Percentiles rank a stretch among this genome's conserved stretches.
phyloP scores from a whole-genome alignment of 352 stramenopile genomes.

The Pythium myriotylum region DNA sequence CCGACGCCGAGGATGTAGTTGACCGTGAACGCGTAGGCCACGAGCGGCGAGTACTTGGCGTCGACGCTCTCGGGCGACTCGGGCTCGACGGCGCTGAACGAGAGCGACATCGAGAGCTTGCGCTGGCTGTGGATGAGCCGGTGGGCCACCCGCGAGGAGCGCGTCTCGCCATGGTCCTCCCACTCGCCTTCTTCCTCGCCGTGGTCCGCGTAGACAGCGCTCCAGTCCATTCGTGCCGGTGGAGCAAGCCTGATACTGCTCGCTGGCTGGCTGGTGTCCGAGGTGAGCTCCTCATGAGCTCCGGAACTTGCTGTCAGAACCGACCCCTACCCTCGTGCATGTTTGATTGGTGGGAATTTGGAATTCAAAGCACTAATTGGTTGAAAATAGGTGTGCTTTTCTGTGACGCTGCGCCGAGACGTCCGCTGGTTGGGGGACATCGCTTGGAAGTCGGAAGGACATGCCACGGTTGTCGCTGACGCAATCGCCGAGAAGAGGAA shows the following conservation, averaged over 20 bases:
- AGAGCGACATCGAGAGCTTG: constrained; percentile 54
- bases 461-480: too few species aligned
- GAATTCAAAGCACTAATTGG: neutral
- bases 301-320: too few species aligned
- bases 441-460: too few species aligned
- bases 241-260: neutral
- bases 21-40: constrained; percentile 90
- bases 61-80: constrained; percentile 3
- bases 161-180: constrained; percentile 74
- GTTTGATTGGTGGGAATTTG: neutral
- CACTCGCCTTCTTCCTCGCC: constrained; percentile 63
- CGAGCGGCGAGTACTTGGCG: constrained; percentile 63
- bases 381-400: too few species aligned
- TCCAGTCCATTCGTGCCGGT: constrained; percentile 76
- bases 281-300: neutral
- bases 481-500: too few species aligned
- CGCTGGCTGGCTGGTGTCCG: neutral
- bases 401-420: too few species aligned
- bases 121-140: constrained; percentile 68
- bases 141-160: constrained; percentile 69
- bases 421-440: too few species aligned
- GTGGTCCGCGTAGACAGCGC: constrained; percentile 72
- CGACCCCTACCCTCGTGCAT: neutral
- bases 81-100: constrained; percentile 21
- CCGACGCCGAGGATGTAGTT: constrained; percentile 93